Evolutionary conservation across 2,329 filamentous ascomycete species (phyloP), one percentile per base, ranked within the genome.

Genomic region (Cladosporium sp.): DNA sequence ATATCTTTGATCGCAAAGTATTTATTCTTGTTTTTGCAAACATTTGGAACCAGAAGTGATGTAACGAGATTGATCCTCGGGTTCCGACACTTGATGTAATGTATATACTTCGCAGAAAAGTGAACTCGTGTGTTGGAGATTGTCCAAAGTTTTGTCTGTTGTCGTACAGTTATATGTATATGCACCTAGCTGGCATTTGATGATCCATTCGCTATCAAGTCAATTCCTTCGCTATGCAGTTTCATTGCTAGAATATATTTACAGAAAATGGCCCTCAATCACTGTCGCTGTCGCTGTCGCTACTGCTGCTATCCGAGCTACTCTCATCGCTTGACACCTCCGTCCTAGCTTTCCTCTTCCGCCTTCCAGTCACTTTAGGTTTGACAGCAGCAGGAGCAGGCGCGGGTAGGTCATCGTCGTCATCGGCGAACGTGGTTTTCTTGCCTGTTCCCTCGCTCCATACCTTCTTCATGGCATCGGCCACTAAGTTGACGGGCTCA

Each of bases 341-440:
- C 1, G 71, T 73, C 42, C 70, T 65, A 3, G 68, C 61, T 56
- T 70, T 73, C 36, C 68, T 69, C 48, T 60, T 67, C 35, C 64
- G 49, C 42, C 25, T 51, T 12, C 45, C 40, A 22, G 51, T 49
- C 25, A 49, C 28, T 8, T 22, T 37, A 37, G 50, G 56, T 5
- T 57, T n/a, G 25, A 24, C 42, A 24, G 36, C 53, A 17, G 48
- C 47, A 53, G 35, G 45, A 19, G 40, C 40, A 34, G 52, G 52
- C 40, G 34, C 51, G 13, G 36, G 25, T n/a, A 45, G 39, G 2
- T 48, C 44, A 2, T 55, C 52, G 15, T 57, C 42, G 7, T 32
- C 28, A 9, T 32, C 52, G 25, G 24, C 52, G 28, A 57, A 57
- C 9, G 34, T 20, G 9, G 45, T 57, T 7, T 34, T 22, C 55